These are phyloP conservation scores for Epichloe festucae DNA, from an alignment of 2,329 filamentous ascomycete genomes.

Conservation along the genomic window DNA sequence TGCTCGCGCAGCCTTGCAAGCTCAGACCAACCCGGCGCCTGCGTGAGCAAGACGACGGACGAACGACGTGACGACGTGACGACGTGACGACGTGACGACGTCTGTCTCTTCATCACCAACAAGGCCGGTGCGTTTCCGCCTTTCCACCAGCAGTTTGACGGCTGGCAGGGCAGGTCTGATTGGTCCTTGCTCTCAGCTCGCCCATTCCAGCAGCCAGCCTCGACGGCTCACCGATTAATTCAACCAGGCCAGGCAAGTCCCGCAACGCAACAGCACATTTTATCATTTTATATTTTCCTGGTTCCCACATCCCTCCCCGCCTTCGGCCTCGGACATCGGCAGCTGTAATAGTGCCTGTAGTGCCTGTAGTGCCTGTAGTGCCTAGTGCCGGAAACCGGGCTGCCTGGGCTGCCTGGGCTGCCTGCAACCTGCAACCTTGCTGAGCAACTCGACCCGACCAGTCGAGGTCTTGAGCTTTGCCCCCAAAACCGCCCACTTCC, in stretches of 20 bases:
- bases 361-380: no score
- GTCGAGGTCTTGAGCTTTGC: constrained; percentile 3
- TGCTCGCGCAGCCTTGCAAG: background rate
- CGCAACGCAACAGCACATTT: background rate
- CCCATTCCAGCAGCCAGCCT: background rate
- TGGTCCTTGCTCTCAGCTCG: background rate
- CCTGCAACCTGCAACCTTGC: background rate
- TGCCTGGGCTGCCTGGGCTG: constrained; percentile 1
- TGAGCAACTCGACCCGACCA: constrained; percentile 2
- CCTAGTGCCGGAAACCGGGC: constrained; percentile 4
- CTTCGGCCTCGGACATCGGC: constrained; percentile 8
- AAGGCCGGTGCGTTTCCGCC: background rate
- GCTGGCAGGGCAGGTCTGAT: background rate
- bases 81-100: no score
- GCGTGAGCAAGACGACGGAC: background rate
- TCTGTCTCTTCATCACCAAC: background rate
- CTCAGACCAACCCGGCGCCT: background rate
- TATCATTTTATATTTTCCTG: background rate
- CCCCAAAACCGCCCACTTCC: constrained; percentile 10
- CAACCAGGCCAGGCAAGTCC: background rate
- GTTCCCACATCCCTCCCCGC: background rate
- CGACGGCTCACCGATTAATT: background rate
- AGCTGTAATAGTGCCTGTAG: no score
- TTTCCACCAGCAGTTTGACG: background rate
- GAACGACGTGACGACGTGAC: no score